These are phyloP conservation scores for Gossypium stocksii DNA, from an alignment of 345 rosid genomes.

Conservation along the genomic window DNA sequence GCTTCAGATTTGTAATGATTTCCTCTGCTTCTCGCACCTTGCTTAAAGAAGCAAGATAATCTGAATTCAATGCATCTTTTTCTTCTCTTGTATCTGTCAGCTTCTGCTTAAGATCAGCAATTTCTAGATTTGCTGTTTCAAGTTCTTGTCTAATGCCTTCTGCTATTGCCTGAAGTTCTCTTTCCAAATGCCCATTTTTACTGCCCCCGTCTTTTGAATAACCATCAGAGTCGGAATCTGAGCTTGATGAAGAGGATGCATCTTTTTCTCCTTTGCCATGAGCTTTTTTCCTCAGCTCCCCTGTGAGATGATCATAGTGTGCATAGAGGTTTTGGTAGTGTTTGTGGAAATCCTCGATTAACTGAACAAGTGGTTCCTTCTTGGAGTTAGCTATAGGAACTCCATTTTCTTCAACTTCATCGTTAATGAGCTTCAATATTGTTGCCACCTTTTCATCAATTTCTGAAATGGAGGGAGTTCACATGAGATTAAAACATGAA, in stretches of 20 bases:
- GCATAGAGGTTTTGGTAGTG: slow-evolving; percentile 64
- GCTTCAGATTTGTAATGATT: slow-evolving; percentile 42
- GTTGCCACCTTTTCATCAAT: slow-evolving; percentile 65
- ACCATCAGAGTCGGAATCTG: slow-evolving; percentile 66
- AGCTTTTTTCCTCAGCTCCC: slow-evolving; percentile 57
- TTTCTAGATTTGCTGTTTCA: slow-evolving; percentile 47
- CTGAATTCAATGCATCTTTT: slow-evolving; percentile 51
- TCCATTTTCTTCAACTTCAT: slow-evolving; percentile 48
- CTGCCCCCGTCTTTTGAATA: slow-evolving; percentile 42
- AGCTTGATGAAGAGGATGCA: slow-evolving; percentile 66
- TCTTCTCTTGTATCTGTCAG: slow-evolving; percentile 43
- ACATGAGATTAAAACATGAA: slow-evolving; percentile 19
- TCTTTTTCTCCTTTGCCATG: slow-evolving; percentile 46
- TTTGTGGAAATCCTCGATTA: slow-evolving; percentile 66
- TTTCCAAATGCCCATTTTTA: slow-evolving; percentile 57
- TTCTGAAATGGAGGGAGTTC: slow-evolving; percentile 44
- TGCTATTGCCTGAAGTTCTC: slow-evolving; percentile 38
- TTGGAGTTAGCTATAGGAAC: slow-evolving; percentile 30
- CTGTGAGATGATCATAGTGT: slow-evolving; percentile 71
- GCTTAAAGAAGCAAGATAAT: slow-evolving; percentile 44
- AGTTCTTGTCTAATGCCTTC: slow-evolving; percentile 58
- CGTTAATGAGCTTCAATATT: slow-evolving; percentile 64
- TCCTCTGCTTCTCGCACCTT: slow-evolving; percentile 56
- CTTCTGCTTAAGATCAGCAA: slow-evolving; percentile 52
- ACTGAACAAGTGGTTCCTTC: slow-evolving; percentile 50